Base-by-base conservation (phyloP, 2,329 filamentous ascomycete species). In the Colletotrichum trifolii region DNA sequence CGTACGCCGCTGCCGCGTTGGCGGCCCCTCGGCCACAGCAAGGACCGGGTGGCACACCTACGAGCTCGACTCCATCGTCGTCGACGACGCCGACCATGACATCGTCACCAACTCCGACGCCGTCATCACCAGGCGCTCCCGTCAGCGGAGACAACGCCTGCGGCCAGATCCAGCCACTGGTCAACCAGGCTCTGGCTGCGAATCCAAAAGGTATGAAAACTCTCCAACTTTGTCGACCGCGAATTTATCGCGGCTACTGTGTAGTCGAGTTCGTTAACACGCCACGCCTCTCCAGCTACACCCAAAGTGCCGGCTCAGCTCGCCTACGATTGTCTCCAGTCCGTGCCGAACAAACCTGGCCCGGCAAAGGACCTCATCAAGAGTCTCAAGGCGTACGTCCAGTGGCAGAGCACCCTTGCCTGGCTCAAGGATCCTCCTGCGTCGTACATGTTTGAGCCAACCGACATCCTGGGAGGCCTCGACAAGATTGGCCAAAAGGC, bases 401-500 rank as follows among this genome's bases (percentile, higher is more conserved):
- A 82, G 57, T 85, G 81, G 74, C 83, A 85, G 69, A 83, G 80
- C 46, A 81, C 81, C 4, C 72, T 81, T 10, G 77, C 80, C 10
- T 82, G 79, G 70, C 76, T 85, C 40, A 83, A 83, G 66, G 74
- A 83, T 54, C 86, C 86, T 3, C 86, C 86, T 0, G 64, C 77
- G 12, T 77, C 76, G 10, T 88, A 87, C 72, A 76, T 77, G 60
- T 79, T 85, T 54, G 79, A 83, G 1, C 71, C 78, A 1, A 75
- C 80, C 35, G 85, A 88, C 66, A 75, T 87, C 11, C 69, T 82
- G 34, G 79, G 70, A 7, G 77, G 75, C 1, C 73, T 88, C 6
- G 77, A 82, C 56, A 72, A 73, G 9, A 83, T 88, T 53, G 75
- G 77, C 46, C 64, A 73, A 6, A 84, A 81, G 13, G 78, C 81